A percentile compares a stretch with the other conserved stretches of the same genome.
phyloP scores from a whole-genome alignment of 768 basidiomycete genomes.

The Phlebiopsis flavidoalba region DNA sequence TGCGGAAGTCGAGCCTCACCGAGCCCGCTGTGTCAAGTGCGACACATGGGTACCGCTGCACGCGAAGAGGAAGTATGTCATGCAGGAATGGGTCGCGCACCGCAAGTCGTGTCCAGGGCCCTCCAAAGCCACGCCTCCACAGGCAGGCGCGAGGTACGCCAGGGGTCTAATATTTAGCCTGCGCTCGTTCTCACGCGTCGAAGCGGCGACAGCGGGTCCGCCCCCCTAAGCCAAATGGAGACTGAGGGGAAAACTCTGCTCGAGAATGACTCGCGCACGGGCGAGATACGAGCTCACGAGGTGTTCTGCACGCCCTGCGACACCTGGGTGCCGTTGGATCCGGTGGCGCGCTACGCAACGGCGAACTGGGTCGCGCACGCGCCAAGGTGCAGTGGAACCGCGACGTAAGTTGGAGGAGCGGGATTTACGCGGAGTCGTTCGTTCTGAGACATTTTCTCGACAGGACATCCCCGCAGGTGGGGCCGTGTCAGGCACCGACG shows the following conservation, averaged over 20 bases:
- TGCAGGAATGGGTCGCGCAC: conserved; percentile 60
- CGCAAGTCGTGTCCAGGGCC: conserved; percentile 35
- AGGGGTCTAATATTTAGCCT: not conserved
- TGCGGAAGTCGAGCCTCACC: conserved; percentile 48
- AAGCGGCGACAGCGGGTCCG: not conserved
- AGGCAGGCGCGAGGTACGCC: not conserved
- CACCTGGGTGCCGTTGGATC: conserved; percentile 53
- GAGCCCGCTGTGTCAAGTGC: conserved; percentile 56
- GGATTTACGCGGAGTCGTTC: not conserved
- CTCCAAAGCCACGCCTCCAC: not conserved
- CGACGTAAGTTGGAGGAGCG: conserved; percentile 27
- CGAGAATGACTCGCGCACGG: conserved; percentile 47
- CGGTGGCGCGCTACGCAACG: conserved; percentile 33
- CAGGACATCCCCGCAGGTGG: not conserved
- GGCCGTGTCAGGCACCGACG: not conserved
- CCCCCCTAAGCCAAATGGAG: conserved; percentile 24
- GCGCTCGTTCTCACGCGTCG: not conserved
- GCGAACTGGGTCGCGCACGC: conserved; percentile 54
- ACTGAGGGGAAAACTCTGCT: conserved; percentile 47
- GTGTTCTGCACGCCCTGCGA: conserved; percentile 58
- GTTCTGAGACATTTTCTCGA: not conserved
- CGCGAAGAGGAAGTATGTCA: conserved; percentile 47
- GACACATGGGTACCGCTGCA: conserved; percentile 52
- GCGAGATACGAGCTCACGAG: conserved; percentile 43
- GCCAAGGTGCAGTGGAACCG: conserved; percentile 36